Conservation (phyloP, 2,329 filamentous ascomycete species). For the Colletotrichum sp. region DNA sequence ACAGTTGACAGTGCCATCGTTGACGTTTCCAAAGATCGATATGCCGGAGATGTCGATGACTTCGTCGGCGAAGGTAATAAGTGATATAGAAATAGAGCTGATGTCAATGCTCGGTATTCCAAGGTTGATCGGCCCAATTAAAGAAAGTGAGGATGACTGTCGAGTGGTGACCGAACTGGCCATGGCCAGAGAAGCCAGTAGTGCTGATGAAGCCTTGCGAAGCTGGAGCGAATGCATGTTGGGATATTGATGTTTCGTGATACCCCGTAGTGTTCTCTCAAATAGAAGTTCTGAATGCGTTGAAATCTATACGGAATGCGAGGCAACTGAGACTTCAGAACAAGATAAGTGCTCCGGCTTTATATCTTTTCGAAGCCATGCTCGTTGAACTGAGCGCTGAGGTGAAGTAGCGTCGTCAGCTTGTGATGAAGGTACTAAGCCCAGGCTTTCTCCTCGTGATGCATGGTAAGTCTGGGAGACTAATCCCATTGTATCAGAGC, state of each 20-base stretch:
- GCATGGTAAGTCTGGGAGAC: neutral
- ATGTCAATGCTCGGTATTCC: neutral
- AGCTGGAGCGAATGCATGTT: neutral
- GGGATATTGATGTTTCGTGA: neutral
- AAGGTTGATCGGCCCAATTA: neutral
- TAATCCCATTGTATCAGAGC: neutral
- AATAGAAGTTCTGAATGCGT: neutral
- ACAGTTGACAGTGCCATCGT: neutral
- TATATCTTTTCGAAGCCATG: neutral
- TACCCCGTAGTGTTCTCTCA: rapidly evolving
- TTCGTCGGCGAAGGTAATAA: neutral
- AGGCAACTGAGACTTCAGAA: neutral
- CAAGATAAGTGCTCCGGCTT: neutral
- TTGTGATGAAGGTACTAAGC: neutral
- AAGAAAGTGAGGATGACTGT: neutral
- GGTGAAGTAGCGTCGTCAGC: neutral
- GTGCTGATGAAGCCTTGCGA: neutral
- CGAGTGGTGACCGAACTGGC: neutral
- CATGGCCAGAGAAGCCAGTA: neutral
- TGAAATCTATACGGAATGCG: neutral
- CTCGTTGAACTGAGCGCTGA: neutral
- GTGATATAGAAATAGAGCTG: neutral
- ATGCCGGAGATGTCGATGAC: neutral
- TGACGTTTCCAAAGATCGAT: neutral
- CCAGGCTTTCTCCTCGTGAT: neutral